Evolutionary conservation across 108 stramenopile genomes (phyloP), one percentile per base, ranked within the genome.

Genomic region (Nitzschia sp.): DNA sequence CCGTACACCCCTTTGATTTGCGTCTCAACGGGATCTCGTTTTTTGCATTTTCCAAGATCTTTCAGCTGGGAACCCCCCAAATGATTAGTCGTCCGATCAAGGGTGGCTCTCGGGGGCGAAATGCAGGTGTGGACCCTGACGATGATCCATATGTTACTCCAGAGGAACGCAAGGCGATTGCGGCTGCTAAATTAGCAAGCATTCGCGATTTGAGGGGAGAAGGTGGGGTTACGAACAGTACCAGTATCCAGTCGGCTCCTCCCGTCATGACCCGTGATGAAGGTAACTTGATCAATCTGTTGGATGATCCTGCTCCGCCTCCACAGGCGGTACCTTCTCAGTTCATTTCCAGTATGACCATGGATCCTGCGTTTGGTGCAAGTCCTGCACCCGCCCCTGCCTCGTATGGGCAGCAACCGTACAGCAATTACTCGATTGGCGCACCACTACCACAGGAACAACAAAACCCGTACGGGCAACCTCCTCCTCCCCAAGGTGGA

Each of bases 31-130:
- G 81, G 6, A 41, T 82, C 3, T 68, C 63, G 44, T 82, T 70
- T 66, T 86, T 86, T 72, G 4, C 25, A 5, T 77, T 86, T 45
- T 63, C 76, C 56, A 75, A 77, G 22, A 86, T 86, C 52, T 86
- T 68, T 46, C 67, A 86, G 46, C 60, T 86, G 48, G 85, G 85
- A 41, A 77, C 80, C 13, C 67, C 80, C 27, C 53, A 41, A 15
- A 80, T 84, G 83, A 57, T 62, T 28, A 58, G 38, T 33, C 67
- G 83, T 26, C 63, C 68, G 16, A 62, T 63, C 23, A 41, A 44
- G 26, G 61, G 67, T 19, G 31, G 27, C n/a, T 65, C 67, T 21
- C 27, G 64, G 15, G 27, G 55, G 2, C 15, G 36, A 17, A n/a
- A 56, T 45, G 29, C 30, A 50, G 34, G 41, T 56, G 44, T 31